Conservation (phyloP, 2,329 filamentous ascomycete species). For the Fusarium foetens region DNA sequence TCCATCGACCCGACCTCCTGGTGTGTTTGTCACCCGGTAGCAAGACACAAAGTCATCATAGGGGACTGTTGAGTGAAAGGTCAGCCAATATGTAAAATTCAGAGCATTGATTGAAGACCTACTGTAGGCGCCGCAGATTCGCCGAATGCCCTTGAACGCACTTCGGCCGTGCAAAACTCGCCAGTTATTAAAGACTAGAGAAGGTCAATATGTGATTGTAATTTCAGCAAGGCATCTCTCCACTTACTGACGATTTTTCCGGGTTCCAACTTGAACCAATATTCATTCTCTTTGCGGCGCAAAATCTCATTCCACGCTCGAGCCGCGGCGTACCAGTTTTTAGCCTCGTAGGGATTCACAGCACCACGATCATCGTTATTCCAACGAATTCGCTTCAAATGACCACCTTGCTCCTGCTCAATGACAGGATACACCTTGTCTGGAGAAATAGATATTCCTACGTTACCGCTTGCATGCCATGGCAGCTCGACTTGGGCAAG, state of each 20-base stretch:
- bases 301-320: constrained; percentile 78
- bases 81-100: constrained; percentile 4
- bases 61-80: constrained; percentile 64
- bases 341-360: constrained; percentile 54
- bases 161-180: constrained; percentile 88
- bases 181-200: constrained; percentile 93
- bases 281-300: constrained; percentile 71
- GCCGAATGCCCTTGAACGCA: constrained; percentile 82
- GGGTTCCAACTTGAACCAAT: constrained; percentile 83
- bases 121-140: constrained; percentile 94
- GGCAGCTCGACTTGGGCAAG: constrained; percentile 70
- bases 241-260: constrained; percentile 78
- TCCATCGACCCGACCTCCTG: constrained; percentile 56
- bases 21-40: constrained; percentile 76
- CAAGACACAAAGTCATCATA: constrained; percentile 83
- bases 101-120: constrained; percentile 52
- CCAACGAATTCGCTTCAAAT: constrained; percentile 78
- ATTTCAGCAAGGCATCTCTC: background rate
- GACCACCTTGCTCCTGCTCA: constrained; percentile 59
- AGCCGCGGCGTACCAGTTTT: constrained; percentile 83
- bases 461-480: constrained; percentile 90
- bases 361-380: constrained; percentile 90
- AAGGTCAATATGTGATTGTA: constrained; percentile 22
- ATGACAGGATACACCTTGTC: constrained; percentile 77
- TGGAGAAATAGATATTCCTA: constrained; percentile 82